Conservation (phyloP, 129 eudicot species). For the Heracleum sosnowskyi region DNA sequence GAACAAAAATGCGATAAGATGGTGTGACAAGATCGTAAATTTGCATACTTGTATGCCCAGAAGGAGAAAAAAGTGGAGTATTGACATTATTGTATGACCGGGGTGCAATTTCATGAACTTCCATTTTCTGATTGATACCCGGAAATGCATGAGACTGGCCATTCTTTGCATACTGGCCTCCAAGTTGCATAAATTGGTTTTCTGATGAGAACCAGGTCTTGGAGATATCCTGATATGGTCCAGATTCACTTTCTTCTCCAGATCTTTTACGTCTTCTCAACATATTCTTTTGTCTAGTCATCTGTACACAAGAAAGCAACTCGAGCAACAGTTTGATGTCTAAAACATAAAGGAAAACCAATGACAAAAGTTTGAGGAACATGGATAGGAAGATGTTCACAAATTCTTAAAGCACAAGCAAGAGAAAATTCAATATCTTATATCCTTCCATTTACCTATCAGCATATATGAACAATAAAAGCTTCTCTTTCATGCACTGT, state of each 20-base stretch:
- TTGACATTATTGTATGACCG: slow-evolving; percentile 26
- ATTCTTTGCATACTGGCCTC: slow-evolving; percentile 23
- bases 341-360: slow-evolving; percentile 7
- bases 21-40: slow-evolving; percentile 22
- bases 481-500: neutral
- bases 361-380: neutral
- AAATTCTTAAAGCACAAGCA: neutral
- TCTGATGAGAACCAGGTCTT: slow-evolving; percentile 27
- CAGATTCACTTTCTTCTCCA: slow-evolving; percentile 25
- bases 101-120: slow-evolving; percentile 25
- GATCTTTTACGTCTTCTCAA: slow-evolving; percentile 18
- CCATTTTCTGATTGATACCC: slow-evolving; percentile 19
- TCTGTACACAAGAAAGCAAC: slow-evolving; percentile 34
- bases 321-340: slow-evolving; percentile 22
- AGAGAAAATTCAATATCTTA: neutral
- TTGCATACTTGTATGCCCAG: slow-evolving; percentile 19
- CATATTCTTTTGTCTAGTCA: slow-evolving; percentile 13
- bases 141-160: slow-evolving; percentile 23
- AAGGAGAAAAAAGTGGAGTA: slow-evolving; percentile 25
- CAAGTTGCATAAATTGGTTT: slow-evolving; percentile 30
- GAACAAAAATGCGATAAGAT: slow-evolving; percentile 24
- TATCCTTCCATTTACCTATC: neutral
- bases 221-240: slow-evolving; percentile 17
- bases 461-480: neutral
- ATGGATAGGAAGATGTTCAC: neutral